Evolutionary conservation across 2,329 filamentous ascomycete species (phyloP).

Genomic region (Calonectria pteridis): DNA sequence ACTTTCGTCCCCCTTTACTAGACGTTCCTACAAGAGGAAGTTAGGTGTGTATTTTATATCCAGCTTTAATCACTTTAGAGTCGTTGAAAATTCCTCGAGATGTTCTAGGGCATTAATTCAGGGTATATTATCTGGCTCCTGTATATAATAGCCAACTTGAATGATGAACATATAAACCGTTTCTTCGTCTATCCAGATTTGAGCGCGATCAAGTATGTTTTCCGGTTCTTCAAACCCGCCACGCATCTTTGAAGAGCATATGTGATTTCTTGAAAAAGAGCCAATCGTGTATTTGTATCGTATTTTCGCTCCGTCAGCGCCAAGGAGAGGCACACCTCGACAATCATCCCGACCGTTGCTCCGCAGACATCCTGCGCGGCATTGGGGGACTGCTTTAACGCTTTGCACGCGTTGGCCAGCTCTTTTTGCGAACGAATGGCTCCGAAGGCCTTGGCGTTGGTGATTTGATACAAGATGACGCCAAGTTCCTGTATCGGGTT

Average conservation of each 20-base stretch:
- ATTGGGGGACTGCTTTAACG: neutral
- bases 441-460: neutral
- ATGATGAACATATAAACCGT: neutral
- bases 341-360: neutral
- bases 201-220: neutral
- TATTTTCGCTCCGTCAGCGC: neutral
- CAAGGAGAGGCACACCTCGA: neutral
- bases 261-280: neutral
- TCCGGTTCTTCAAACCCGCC: neutral
- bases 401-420: neutral
- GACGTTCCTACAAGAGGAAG: neutral
- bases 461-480: neutral
- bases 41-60: neutral
- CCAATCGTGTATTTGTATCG: neutral
- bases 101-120: neutral
- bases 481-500: neutral
- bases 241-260: neutral
- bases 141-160: neutral
- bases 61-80: neutral
- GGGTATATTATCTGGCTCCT: neutral
- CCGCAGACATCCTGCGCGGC: neutral
- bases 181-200: neutral
- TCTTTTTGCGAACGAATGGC: neutral
- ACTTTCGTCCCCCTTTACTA: conserved; percentile 22
- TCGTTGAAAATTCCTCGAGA: neutral